A percentile compares a stretch with the other conserved stretches of the same genome.
These are phyloP conservation scores for Diplosphaera chodatii DNA, from an alignment of 139 green algal species.

Conservation along the genomic window DNA sequence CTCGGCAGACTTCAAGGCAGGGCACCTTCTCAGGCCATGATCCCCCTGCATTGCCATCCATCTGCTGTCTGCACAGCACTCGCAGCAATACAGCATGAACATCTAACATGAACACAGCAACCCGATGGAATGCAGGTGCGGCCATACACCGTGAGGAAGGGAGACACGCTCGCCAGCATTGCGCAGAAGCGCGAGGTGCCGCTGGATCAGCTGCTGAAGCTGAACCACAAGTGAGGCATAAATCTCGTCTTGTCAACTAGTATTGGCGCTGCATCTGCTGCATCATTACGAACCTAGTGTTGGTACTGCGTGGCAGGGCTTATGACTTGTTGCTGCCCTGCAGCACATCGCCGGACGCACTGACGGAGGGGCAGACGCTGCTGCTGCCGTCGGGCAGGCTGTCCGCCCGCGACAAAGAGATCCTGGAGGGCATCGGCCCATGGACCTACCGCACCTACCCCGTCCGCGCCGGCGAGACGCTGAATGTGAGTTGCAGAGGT, in stretches of 20 bases:
- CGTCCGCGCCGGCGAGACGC: constrained; percentile 63
- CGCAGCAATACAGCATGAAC: no score
- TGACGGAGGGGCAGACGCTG: constrained; percentile 69
- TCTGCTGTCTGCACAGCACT: no score
- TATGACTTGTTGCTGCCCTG: no score
- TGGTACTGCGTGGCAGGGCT: no score
- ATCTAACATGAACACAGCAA: no score
- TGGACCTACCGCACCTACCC: constrained; percentile 60
- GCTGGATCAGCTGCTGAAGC: constrained; percentile 45
- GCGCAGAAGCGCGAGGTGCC: constrained; percentile 66
- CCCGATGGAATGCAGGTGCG: no score
- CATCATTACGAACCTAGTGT: no score
- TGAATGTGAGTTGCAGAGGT: neutral
- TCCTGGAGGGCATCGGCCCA: constrained; percentile 69
- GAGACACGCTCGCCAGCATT: constrained; percentile 72
- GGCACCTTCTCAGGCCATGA: no score
- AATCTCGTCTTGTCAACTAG: no score
- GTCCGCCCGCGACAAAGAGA: constrained; percentile 69
- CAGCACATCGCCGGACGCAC: constrained; percentile 21
- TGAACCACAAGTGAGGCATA: constrained; percentile 68
- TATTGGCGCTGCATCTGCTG: no score
- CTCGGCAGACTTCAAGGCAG: neutral
- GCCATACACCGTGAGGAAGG: constrained; percentile 81
- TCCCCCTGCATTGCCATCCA: no score
- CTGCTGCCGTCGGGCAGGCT: constrained; percentile 72